These are phyloP conservation scores for Trametes coccinea DNA, from an alignment of 768 basidiomycete genomes.

Conservation along the genomic window DNA sequence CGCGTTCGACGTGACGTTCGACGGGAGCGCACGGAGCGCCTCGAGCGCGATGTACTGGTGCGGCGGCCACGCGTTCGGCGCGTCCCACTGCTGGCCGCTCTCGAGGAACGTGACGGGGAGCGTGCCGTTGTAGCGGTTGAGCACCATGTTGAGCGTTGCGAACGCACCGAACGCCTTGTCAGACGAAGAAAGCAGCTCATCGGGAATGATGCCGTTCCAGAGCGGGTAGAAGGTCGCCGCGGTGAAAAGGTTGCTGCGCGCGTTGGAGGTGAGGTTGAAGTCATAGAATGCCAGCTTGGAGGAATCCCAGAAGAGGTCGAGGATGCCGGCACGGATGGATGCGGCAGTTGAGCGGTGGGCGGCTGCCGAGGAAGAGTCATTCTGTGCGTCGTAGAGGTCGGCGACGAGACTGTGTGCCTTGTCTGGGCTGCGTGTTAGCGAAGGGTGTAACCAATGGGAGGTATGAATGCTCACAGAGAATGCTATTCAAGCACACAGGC, in stretches of 20 bases:
- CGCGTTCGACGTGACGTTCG: slow-evolving; percentile 61
- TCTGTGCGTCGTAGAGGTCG: slow-evolving; percentile 51
- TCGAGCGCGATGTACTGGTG: slow-evolving; percentile 80
- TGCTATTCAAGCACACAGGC: slow-evolving; percentile 80
- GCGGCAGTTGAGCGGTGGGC: slow-evolving; percentile 59
- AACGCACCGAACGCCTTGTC: slow-evolving; percentile 72
- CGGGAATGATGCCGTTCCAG: slow-evolving; percentile 85
- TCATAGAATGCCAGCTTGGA: slow-evolving; percentile 89
- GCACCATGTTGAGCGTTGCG: slow-evolving; percentile 69
- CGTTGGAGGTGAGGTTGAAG: slow-evolving; percentile 72
- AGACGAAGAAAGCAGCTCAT: slow-evolving; percentile 57
- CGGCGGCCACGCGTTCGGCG: slow-evolving; percentile 89
- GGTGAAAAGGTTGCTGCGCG: slow-evolving; percentile 67
- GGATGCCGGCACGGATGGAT: slow-evolving; percentile 62
- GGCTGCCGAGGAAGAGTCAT: slow-evolving; percentile 42
- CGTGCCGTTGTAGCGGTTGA: slow-evolving; percentile 87
- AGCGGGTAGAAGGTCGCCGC: slow-evolving; percentile 80
- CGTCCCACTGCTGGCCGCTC: slow-evolving; percentile 85
- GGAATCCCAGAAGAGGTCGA: slow-evolving; percentile 87
- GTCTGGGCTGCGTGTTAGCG: slow-evolving; percentile 41
- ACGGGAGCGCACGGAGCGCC: slow-evolving; percentile 73
- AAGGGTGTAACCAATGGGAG: slow-evolving; percentile 11
- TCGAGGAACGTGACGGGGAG: slow-evolving; percentile 77
- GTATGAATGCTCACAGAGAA: slow-evolving; percentile 61
- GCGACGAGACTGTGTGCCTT: slow-evolving; percentile 63